Evolutionary conservation across 106 monocot species (phyloP).

Genomic region (Dendrobium chrysotoxum): DNA sequence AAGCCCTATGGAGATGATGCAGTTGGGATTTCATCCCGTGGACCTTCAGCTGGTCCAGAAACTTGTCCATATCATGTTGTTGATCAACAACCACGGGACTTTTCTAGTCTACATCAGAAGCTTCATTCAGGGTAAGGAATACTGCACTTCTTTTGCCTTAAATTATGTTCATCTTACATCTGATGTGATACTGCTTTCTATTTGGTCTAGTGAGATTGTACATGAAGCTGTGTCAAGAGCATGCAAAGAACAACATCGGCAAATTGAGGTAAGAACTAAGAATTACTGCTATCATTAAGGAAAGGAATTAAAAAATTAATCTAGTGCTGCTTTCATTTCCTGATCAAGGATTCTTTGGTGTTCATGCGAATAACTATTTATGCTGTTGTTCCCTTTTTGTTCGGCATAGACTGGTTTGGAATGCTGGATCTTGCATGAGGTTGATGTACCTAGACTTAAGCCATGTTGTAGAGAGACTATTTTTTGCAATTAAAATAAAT

Average conservation of each 20-base stretch:
- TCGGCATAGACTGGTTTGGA: background rate
- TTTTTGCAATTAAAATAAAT: background rate
- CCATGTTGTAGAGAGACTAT: background rate
- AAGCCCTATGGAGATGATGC: constrained; percentile 45
- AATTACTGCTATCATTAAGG: background rate
- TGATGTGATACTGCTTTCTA: constrained; percentile 4
- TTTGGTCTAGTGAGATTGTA: constrained; percentile 68
- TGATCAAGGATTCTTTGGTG: background rate
- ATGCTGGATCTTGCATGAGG: background rate
- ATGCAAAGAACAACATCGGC: constrained; percentile 91
- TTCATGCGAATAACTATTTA: background rate
- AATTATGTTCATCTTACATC: background rate
- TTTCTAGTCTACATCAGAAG: constrained; percentile 85
- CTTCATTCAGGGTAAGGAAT: constrained; percentile 75
- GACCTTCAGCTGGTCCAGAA: constrained; percentile 42
- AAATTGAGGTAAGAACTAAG: constrained; percentile 89
- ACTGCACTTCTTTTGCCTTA: background rate
- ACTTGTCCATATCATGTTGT: constrained; percentile 78
- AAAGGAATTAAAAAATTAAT: background rate
- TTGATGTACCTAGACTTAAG: background rate
- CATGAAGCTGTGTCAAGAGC: constrained; percentile 79
- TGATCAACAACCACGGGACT: constrained; percentile 87
- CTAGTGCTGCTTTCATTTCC: constrained; percentile 2
- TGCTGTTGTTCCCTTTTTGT: background rate
- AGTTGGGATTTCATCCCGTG: constrained; percentile 35